Conservation (phyloP, 208 protist genomes). For the Wallacemonas sp. region DNA sequence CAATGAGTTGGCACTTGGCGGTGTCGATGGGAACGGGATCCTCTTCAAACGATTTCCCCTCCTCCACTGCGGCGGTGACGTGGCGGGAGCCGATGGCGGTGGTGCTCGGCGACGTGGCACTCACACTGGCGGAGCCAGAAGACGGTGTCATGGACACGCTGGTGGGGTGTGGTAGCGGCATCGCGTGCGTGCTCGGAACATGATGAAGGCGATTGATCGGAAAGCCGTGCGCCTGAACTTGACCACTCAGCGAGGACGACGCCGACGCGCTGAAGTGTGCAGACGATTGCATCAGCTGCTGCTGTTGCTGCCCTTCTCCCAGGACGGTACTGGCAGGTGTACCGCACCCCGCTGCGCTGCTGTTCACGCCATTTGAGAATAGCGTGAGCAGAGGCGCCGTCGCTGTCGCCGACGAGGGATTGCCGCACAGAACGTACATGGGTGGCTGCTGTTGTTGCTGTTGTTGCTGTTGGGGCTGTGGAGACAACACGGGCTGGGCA, state of each 20-base stretch:
- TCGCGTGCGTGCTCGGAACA: no score
- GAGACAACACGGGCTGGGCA: not conserved
- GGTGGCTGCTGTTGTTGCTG: not conserved
- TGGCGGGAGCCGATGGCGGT: not conserved
- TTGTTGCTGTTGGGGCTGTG: no score
- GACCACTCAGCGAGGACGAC: no score
- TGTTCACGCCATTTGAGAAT: not conserved
- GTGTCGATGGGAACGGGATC: slow-evolving; percentile 55
- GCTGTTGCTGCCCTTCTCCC: no score
- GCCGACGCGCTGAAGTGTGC: no score
- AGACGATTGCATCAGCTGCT: no score
- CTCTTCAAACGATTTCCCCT: slow-evolving; percentile 38
- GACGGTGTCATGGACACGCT: no score
- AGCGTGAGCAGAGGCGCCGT: not conserved
- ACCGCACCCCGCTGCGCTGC: no score
- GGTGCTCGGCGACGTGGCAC: not conserved
- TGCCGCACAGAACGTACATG: not conserved
- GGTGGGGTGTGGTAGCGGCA: no score
- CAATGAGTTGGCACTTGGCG: slow-evolving; percentile 62
- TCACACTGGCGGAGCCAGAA: not conserved
- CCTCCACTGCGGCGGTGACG: not conserved
- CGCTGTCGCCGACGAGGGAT: not conserved
- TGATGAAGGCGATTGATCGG: no score
- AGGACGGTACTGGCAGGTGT: no score
- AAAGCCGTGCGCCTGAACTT: no score